Conservation (phyloP, 305 asterid genomes). For the Solanum chacoense region DNA sequence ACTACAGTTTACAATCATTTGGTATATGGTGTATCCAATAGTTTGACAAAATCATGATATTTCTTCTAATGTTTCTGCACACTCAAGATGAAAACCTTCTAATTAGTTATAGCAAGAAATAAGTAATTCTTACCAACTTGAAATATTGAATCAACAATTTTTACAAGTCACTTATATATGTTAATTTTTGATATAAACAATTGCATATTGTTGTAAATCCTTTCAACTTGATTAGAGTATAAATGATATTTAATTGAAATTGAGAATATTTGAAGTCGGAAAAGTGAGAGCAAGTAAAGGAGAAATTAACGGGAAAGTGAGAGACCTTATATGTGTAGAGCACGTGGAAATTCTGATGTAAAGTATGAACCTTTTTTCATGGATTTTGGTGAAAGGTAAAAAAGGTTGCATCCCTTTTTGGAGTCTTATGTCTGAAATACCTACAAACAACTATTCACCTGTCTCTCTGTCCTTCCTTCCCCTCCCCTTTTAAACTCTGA, state of each 20-base stretch:
- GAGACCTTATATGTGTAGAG: neutral
- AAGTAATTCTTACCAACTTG: neutral
- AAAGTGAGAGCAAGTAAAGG: neutral
- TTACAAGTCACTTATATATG: neutral
- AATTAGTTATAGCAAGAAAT: neutral
- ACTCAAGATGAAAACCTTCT: neutral
- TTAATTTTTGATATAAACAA: neutral
- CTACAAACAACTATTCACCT: neutral
- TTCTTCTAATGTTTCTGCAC: neutral
- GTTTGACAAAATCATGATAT: neutral
- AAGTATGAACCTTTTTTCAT: neutral
- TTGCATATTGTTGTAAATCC: neutral
- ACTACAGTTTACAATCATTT: neutral
- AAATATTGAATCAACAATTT: neutral
- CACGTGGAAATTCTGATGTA: neutral
- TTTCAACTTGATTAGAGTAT: neutral
- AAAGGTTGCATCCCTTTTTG: neutral
- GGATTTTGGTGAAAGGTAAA: neutral
- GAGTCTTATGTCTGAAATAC: neutral
- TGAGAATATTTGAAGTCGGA: neutral
- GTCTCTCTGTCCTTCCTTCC: neutral
- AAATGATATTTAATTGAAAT: neutral
- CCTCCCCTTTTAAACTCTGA: neutral
- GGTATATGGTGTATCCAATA: neutral
- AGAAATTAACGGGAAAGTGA: slow-evolving; percentile 1